Base-by-base conservation (phyloP, 129 eudicot genomes). In the Helianthus annuus region DNA sequence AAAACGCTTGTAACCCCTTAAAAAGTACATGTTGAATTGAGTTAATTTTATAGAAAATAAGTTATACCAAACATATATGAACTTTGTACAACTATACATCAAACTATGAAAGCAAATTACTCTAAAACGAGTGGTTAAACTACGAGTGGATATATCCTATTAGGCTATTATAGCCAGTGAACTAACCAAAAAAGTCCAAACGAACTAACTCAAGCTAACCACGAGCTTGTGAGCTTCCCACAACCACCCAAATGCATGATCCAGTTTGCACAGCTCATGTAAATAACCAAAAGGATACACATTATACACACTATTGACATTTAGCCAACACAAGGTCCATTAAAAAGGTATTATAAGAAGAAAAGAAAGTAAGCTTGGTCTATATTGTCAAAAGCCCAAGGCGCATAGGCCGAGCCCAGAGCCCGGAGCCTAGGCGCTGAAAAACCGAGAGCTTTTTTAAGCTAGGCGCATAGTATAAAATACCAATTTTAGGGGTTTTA, bases 1-100 rank as follows among this genome's bases (percentile, higher is more conserved):
- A 68, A 87, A 87, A 72, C 89, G 89, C 73, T 87, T 87, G 75
- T 87, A 87, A 13, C 92, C 92, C 92, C 89, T 84, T n/a, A 48
- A 79, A 59, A 69, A 56, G 40, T 15, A 40, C 13, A 36, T 4
- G 48, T 63, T 38, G 14, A 38, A n/a, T 15, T n/a, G 27, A 38
- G 64, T 27, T 22, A 69, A 34, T 10, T 10, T 27, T 16, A 16
- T 12, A 10, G 62, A 69, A 52, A 51, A 10, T 53, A 40, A 52
- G 39, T 54, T 68, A 44, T 64, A 64, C 68, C 51, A 64, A 64
- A 38, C 68, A 64, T 39, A 40, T 64, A 40, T 17, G 36, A 40
- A 40, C 36, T 64, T 42, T 40, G 69, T 7, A 68, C 6, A 14
- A 9, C 7, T 29, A n/a, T 29, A 32, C 19, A 14, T 10, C 57